Percentiles rank a stretch among this genome's conserved stretches.
Evolutionary conservation across 371 early-diverging fungal genomes (phyloP).

Genomic region (Mucor irregularis): DNA sequence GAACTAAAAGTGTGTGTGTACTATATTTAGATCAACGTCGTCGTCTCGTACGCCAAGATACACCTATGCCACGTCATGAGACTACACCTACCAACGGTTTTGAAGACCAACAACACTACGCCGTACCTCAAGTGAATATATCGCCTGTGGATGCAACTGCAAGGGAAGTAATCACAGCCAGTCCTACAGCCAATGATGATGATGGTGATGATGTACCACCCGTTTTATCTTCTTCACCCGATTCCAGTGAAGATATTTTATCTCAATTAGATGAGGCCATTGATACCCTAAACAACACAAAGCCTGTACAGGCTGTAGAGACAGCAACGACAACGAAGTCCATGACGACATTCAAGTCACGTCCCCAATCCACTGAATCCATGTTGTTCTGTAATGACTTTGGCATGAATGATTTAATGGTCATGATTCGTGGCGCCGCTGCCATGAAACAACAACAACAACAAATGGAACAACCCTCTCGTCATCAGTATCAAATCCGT

Average conservation of each 20-base stretch:
- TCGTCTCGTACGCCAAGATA: conserved; percentile 43
- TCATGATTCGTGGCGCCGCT: conserved; percentile 46
- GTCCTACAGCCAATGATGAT: conserved; percentile 18
- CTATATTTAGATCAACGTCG: conserved; percentile 5
- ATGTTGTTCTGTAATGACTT: conserved; percentile 49
- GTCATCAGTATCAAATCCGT: conserved; percentile 20
- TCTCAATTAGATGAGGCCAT: conserved; percentile 21
- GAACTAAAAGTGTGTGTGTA: too few relatives aligned
- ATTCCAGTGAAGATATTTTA: conserved; percentile 1
- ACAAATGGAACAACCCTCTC: background rate
- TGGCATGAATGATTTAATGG: conserved; percentile 55
- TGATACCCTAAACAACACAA: conserved; percentile 11
- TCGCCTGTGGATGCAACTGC: background rate
- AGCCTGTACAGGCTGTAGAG: too few relatives aligned
- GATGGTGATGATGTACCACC: background rate
- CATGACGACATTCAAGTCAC: too few relatives aligned
- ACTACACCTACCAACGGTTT: conserved; percentile 14
- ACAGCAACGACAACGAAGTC: conserved; percentile 1
- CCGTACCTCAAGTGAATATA: conserved; percentile 9
- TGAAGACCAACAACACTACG: conserved; percentile 7
- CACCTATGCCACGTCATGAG: conserved; percentile 39
- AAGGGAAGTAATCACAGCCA: background rate
- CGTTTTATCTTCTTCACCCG: conserved; percentile 3
- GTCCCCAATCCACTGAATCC: conserved; percentile 32
- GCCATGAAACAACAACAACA: background rate